Evolutionary conservation across 2,329 filamentous ascomycete genomes (phyloP).

Genomic region (Aspergillus fischeri): DNA sequence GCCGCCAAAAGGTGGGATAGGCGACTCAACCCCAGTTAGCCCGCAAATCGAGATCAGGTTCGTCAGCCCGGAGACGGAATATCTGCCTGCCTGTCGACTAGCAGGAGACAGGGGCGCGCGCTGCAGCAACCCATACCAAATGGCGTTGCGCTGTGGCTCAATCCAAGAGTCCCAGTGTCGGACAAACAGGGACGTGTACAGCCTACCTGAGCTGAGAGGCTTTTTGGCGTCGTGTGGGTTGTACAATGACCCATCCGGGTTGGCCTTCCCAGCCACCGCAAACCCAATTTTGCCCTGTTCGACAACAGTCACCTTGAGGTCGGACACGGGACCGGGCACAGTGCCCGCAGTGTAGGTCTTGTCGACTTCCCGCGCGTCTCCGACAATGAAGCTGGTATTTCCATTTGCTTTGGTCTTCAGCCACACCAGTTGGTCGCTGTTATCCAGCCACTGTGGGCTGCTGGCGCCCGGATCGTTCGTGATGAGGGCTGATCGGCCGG

Average conservation of each 20-base stretch:
- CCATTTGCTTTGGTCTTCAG: constrained; percentile 43
- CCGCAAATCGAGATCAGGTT: constrained; percentile 41
- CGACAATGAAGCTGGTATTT: constrained; percentile 44
- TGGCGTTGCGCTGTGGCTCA: constrained; percentile 46
- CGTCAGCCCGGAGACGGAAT: constrained; percentile 38
- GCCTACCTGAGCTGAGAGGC: constrained; percentile 41
- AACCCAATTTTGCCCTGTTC: constrained; percentile 42
- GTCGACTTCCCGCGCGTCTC: constrained; percentile 37
- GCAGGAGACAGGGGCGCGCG: constrained; percentile 35
- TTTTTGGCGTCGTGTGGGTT: constrained; percentile 49
- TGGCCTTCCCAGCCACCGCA: constrained; percentile 46
- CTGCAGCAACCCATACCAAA: constrained; percentile 48
- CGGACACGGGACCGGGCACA: constrained; percentile 43
- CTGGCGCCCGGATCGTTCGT: constrained; percentile 44
- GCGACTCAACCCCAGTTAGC: constrained; percentile 40
- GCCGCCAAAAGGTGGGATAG: constrained; percentile 47
- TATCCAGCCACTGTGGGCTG: constrained; percentile 46
- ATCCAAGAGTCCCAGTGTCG: constrained; percentile 52
- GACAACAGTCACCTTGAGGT: constrained; percentile 42
- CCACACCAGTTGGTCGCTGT: constrained; percentile 43
- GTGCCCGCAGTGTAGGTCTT: constrained; percentile 44
- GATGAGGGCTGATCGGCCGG: constrained; percentile 38
- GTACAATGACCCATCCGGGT: constrained; percentile 45
- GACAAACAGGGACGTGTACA: constrained; percentile 51
- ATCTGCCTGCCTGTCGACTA: constrained; percentile 35